Conservation (phyloP, 148 eudicot species). For the Drosera capensis region DNA sequence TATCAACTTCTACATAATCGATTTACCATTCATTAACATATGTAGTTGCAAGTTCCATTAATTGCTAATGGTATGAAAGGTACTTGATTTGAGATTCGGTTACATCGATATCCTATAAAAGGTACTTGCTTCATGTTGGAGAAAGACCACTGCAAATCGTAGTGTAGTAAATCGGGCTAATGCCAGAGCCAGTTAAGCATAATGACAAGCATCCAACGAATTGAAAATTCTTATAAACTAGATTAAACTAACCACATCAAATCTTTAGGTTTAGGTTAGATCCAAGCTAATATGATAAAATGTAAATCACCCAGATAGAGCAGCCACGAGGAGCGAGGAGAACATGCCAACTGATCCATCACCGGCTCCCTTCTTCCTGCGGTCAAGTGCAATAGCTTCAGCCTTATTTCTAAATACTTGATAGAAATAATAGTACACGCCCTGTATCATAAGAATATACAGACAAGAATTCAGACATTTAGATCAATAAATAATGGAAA, state of each 20-base stretch:
- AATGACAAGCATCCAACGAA: no score
- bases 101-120: no score
- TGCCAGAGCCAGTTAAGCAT: not conserved
- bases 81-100: no score
- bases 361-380: constrained; percentile 58
- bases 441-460: constrained; percentile 58
- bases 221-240: not conserved
- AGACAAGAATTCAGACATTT: constrained; percentile 27
- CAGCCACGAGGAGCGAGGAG: constrained; percentile 85
- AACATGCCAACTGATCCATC: constrained; percentile 99
- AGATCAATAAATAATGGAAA: constrained; percentile 1
- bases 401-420: constrained; percentile 96
- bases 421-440: constrained; percentile 99
- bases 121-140: no score
- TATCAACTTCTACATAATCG: no score
- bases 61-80: no score
- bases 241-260: not conserved
- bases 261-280: not conserved
- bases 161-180: no score
- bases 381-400: constrained; percentile 66
- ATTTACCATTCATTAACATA: no score
- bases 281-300: not conserved
- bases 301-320: constrained; percentile 72
- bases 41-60: no score
- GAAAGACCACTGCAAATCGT: no score